phyloP scores from a whole-genome alignment of 2,329 filamentous ascomycete species.

The Colletotrichum navitas region DNA sequence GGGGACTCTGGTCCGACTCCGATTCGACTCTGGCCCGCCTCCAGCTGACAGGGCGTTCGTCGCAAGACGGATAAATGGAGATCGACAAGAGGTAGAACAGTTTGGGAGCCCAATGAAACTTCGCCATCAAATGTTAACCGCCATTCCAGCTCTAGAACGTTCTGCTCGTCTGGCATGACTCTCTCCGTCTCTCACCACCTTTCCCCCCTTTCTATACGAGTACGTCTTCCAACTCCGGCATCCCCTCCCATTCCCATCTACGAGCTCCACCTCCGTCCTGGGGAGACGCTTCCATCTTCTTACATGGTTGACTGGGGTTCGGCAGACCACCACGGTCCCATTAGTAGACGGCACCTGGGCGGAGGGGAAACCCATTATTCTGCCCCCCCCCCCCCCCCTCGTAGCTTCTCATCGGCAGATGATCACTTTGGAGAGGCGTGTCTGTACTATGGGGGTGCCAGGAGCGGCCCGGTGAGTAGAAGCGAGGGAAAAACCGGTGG shows the following conservation, averaged over 20 bases:
- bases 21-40: background rate
- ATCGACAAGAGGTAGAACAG: background rate
- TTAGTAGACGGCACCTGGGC: background rate
- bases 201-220: background rate
- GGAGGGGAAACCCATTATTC: background rate
- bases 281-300: background rate
- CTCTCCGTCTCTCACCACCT: background rate
- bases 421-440: background rate
- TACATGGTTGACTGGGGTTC: background rate
- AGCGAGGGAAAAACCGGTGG: background rate
- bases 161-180: background rate
- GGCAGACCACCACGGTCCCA: background rate
- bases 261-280: constrained; percentile 4
- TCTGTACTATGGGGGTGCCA: background rate
- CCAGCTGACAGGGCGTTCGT: background rate
- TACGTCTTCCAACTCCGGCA: background rate
- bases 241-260: background rate
- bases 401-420: background rate
- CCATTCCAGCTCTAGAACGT: background rate
- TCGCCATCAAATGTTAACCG: background rate
- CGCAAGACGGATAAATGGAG: background rate
- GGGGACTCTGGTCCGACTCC: background rate
- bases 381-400: background rate
- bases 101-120: background rate
- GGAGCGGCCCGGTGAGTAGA: too few species aligned